These are phyloP conservation scores for Podospora pseudoanserina DNA, from an alignment of 495 filamentous ascomycete genomes.

Conservation along the genomic window DNA sequence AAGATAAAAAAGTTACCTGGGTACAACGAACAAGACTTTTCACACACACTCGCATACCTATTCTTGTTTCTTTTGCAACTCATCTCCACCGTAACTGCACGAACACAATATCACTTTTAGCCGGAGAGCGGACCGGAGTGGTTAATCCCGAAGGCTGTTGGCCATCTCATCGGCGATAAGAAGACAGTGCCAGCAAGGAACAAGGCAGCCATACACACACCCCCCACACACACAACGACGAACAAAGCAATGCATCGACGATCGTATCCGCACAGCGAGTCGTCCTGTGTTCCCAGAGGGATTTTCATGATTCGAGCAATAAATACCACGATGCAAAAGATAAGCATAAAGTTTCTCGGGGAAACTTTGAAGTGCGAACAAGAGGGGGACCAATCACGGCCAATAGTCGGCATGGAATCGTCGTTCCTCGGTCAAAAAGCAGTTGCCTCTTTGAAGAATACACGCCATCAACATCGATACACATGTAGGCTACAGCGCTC, in stretches of 20 bases:
- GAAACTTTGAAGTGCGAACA: background rate
- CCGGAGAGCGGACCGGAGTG: background rate
- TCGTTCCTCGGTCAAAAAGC: background rate
- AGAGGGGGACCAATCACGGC: background rate
- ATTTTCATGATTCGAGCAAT: background rate
- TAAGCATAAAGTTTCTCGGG: background rate
- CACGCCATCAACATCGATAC: background rate
- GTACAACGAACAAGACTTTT: no score
- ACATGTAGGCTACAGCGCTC: no score
- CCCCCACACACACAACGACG: background rate
- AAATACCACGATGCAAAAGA: background rate
- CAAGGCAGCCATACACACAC: background rate
- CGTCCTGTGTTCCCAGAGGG: background rate
- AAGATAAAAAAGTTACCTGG: background rate
- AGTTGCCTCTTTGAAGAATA: background rate
- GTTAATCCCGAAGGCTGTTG: background rate
- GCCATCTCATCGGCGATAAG: background rate
- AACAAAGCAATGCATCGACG: background rate
- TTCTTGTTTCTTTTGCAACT: no score
- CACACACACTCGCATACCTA: no score
- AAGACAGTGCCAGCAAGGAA: background rate
- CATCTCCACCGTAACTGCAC: no score
- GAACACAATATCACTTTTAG: background rate
- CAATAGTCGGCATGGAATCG: background rate
- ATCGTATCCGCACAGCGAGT: background rate